Evolutionary conservation across 768 basidiomycete species (phyloP), one percentile per base, ranked within the genome.

Genomic region (Lentinula boryana): DNA sequence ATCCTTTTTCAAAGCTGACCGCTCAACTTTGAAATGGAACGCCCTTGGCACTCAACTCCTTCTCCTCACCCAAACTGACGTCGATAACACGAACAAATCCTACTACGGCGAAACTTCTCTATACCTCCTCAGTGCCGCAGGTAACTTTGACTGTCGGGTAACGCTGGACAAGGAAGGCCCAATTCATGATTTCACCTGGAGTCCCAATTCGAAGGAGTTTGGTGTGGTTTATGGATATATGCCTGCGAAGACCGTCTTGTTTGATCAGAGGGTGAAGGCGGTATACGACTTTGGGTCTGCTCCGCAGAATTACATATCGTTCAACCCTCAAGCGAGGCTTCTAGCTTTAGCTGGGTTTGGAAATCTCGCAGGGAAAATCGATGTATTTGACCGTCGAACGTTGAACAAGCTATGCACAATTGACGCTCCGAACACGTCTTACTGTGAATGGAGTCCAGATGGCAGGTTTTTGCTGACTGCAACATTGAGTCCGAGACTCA

Each of bases 51-150:
- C 95, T 0, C 92, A 93, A 68, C 89, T 95, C 1, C 78, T 99
- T 59, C 82, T 98, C 62, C 75, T 98, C 40, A 95, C 96, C 0
- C 93, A 95, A 69, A 96, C 95, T 4, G 97, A 99, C 68, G 95
- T 98, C 57, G 96, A 99, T 69, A 93, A 92, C 70, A 89, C 92
- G 50, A 96, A 96, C 73, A 97, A 92, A 83, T 95, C 89, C 68
- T 99, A 99, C 73, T 99, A 98, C 66, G 97, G 97, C 58, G 96
- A 98, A 78, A 97, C 95, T 2, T 92, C 93, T 56, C 77, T 99
- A 68, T 98, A 96, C 75, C 81, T 98, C 13, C 84, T 98, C 63
- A 94, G 88, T 64, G 86, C 94, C 16, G 89, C 93, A 8, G 95
- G 96, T 15, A 91, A 93, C 66, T 98, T 95, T 67, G 95, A 98